phyloP scores from a whole-genome alignment of 2,329 filamentous ascomycete genomes.

The Aspergillus neoniger region DNA sequence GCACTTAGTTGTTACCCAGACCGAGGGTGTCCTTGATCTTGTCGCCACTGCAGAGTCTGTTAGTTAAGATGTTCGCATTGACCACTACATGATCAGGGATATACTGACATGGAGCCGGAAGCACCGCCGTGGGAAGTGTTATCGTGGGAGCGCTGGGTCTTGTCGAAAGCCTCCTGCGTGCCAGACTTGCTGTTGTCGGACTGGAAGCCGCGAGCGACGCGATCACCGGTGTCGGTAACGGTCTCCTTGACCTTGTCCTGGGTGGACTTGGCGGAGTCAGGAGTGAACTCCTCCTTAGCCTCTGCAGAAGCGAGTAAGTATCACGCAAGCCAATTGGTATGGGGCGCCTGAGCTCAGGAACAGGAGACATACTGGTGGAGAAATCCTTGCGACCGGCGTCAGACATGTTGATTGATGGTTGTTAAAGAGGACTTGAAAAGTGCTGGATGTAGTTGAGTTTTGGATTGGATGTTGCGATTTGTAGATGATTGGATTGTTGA shows the following conservation, averaged over 20 bases:
- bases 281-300: conserved; percentile 59
- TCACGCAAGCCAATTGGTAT: neutral
- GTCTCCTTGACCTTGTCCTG: conserved; percentile 60
- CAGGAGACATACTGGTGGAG: conserved; percentile 46
- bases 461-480: neutral
- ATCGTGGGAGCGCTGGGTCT: conserved; percentile 50
- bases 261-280: conserved; percentile 63
- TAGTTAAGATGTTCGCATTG: neutral
- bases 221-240: conserved; percentile 59
- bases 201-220: conserved; percentile 53
- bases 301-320: conserved; percentile 42
- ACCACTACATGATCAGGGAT: neutral
- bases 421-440: neutral
- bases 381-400: conserved; percentile 65
- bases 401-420: conserved; percentile 54
- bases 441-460: conserved; percentile 3
- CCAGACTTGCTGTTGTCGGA: conserved; percentile 58
- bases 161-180: conserved; percentile 55
- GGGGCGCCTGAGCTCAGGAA: neutral
- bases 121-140: conserved; percentile 42
- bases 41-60: conserved; percentile 36
- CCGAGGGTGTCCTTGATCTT: conserved; percentile 49
- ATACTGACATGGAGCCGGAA: conserved; percentile 43
- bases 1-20: conserved; percentile 34
- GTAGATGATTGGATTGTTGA: conserved; percentile 9